Conservation (phyloP, 140 eudicot genomes). For the Anethum foeniculum region DNA sequence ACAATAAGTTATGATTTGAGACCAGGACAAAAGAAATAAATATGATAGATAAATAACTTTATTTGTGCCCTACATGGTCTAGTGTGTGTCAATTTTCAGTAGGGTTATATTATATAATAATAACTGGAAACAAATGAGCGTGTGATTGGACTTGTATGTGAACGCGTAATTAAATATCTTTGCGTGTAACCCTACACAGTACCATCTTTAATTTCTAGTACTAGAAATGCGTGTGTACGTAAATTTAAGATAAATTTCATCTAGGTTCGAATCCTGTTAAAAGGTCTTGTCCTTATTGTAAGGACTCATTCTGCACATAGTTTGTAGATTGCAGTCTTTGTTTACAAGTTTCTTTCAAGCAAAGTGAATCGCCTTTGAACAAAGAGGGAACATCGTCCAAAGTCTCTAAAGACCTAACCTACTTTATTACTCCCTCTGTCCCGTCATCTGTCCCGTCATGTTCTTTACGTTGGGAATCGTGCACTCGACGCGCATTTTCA, state of each 20-base stretch:
- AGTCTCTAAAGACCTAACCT: background rate
- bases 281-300: too few relatives aligned
- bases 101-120: background rate
- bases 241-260: too few relatives aligned
- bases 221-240: too few relatives aligned
- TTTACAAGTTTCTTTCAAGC: background rate
- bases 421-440: background rate
- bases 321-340: too few relatives aligned
- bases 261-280: too few relatives aligned
- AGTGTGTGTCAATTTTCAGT: background rate
- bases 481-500: too few relatives aligned
- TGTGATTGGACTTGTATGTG: background rate
- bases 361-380: conserved; percentile 1
- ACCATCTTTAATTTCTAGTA: too few relatives aligned
- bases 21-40: background rate
- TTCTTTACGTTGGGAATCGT: too few relatives aligned
- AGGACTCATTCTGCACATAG: background rate
- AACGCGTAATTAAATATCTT: background rate
- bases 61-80: background rate
- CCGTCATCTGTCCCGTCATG: too few relatives aligned
- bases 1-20: too few relatives aligned
- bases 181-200: background rate
- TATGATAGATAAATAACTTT: background rate
- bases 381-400: background rate
- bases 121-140: background rate